phyloP scores from a whole-genome alignment of 495 filamentous ascomycete genomes.

The Friedmanniomyces simplex region DNA sequence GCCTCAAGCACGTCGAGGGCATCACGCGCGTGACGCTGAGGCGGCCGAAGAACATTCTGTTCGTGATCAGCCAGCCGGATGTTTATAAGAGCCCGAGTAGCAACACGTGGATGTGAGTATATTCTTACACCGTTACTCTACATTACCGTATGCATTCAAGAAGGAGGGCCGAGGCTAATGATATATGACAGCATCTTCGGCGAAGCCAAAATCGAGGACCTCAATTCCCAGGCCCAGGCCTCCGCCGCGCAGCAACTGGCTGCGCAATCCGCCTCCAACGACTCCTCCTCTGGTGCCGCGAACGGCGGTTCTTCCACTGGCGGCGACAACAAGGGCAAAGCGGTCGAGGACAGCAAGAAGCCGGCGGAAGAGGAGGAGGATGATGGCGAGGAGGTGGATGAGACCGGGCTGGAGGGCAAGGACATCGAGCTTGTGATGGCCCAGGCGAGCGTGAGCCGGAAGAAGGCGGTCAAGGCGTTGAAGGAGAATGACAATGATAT shows the following conservation, averaged over 20 bases:
- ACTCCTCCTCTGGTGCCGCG: conserved; percentile 31
- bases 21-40: conserved; percentile 97
- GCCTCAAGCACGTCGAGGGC: conserved; percentile 88
- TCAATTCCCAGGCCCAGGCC: conserved; percentile 94
- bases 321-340: conserved; percentile 57
- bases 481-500: conserved; percentile 99
- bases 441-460: conserved; percentile 87
- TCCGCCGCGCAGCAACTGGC: conserved; percentile 86
- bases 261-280: conserved; percentile 47
- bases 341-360: conserved; percentile 62
- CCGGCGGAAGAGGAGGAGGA: conserved; percentile 76
- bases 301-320: conserved; percentile 31
- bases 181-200: conserved; percentile 75
- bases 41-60: conserved; percentile 97
- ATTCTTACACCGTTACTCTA: neutral
- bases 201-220: conserved; percentile 99
- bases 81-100: conserved; percentile 97
- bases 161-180: neutral
- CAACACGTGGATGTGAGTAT: conserved; percentile 96
- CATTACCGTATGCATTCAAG: neutral
- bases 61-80: conserved; percentile 98
- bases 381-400: conserved; percentile 91
- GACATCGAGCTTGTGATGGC: conserved; percentile 99
- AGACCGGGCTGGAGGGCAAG: conserved; percentile 88
- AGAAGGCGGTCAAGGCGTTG: conserved; percentile 96